Percentiles rank a stretch among this genome's conserved stretches.
phyloP scores from a whole-genome alignment of 495 filamentous ascomycete species.

The Aspergillus taichungensis region DNA sequence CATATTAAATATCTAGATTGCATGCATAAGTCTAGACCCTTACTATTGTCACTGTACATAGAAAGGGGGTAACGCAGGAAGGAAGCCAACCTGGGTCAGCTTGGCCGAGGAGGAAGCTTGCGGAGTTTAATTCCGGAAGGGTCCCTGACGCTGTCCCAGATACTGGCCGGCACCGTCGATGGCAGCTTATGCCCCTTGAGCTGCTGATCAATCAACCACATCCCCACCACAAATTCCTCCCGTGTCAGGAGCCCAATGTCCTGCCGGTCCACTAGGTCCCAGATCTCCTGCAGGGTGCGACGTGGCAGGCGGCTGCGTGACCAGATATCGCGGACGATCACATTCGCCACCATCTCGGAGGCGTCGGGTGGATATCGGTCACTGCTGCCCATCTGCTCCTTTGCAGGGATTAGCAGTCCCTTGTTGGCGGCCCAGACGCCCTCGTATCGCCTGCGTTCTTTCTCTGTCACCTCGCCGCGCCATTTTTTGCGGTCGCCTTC shows the following conservation, averaged over 20 bases:
- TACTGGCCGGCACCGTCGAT: constrained; percentile 62
- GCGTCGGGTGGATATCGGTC: constrained; percentile 18
- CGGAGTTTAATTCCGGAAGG: constrained; percentile 34
- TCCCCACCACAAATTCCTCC: constrained; percentile 88
- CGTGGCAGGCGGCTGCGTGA: constrained; percentile 59
- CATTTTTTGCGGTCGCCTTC: constrained; percentile 83
- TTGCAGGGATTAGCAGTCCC: constrained; percentile 46
- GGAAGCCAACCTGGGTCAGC: neutral
- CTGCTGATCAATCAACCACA: constrained; percentile 91
- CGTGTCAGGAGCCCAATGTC: constrained; percentile 52
- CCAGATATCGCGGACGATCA: constrained; percentile 86
- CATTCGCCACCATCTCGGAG: constrained; percentile 56
- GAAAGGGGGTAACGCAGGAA: no score
- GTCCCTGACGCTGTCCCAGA: constrained; percentile 76
- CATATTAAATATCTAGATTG: no score
- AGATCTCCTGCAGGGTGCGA: constrained; percentile 68
- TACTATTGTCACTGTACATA: no score
- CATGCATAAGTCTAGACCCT: no score
- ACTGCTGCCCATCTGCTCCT: constrained; percentile 2
- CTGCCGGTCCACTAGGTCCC: constrained; percentile 69
- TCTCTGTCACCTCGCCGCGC: constrained; percentile 64
- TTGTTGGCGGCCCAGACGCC: constrained; percentile 94
- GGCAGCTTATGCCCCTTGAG: constrained; percentile 86
- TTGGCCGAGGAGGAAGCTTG: constrained; percentile 1
- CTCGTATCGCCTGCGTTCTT: constrained; percentile 86